Base-by-base conservation (phyloP, 345 rosid genomes). In the Pistacia vera region DNA sequence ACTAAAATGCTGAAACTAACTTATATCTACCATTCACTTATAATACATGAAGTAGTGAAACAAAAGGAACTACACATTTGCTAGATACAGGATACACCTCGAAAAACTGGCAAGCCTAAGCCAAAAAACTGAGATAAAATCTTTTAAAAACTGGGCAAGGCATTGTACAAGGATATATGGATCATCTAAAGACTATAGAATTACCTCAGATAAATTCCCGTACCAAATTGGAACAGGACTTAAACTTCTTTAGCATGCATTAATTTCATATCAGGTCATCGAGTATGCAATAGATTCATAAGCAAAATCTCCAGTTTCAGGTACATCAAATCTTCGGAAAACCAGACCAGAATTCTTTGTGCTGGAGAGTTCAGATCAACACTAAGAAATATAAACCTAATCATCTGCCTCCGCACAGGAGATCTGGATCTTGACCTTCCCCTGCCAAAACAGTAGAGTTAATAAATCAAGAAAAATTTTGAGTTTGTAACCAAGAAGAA, bases 401-500 rank as follows among this genome's bases (percentile, higher is more conserved):
- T 83, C 84, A 80, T 81, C 89, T 71, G 91, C 58, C 92, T 90
- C 71, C 90, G 79, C 33, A 41, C 81, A 2, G 99, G 97, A 61
- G 97, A 93, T 82, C 85, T 87, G 70, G 99, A 95, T 84, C 98
- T 88, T 33, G 95, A 90, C 79, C 88, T 82, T 88, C 85, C 81
- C 87, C 97, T 93, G 92, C 72, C 8, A 70, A 67, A 79, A 76
- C 62, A 7, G 35, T 13, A 14, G 30, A 72, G 62, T 71, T 51
- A 71, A 59, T 73, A 52, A 65, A 72, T 67, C 13, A 57, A 12
- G 46, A 8, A 68, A 68, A 17, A n/a, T 38, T 58, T 61, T 12
- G 46, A 64, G 52, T 22, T 10, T 18, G 6, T 59, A 44, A 73
- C 54, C 28, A 18, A 61, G 63, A 71, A 57, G 17, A 54, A 16